A percentile compares a stretch with the other conserved stretches of the same genome.
Conservation (phyloP, 169 alveolate species). For the Toxoplasma gondii region DNA sequence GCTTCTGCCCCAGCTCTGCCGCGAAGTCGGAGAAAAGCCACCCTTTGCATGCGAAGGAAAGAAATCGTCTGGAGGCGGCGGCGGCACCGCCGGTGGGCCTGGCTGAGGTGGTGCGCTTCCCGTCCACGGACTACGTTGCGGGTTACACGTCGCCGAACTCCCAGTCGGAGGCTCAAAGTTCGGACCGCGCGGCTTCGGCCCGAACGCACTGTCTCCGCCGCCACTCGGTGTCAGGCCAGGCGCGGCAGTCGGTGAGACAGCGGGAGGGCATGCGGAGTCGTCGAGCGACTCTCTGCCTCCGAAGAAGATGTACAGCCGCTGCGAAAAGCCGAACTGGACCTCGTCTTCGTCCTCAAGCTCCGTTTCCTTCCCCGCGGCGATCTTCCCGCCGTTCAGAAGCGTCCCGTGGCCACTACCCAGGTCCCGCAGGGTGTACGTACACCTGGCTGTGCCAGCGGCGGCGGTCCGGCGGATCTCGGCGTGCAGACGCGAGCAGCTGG, state of each 20-base stretch:
- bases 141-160: background rate
- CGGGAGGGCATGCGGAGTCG: background rate
- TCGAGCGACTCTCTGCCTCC: background rate
- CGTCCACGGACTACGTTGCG: background rate
- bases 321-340: slow-evolving; percentile 64
- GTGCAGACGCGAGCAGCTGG: slow-evolving; percentile 56
- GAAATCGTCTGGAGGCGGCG: background rate
- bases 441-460: background rate
- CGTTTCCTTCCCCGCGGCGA: slow-evolving; percentile 48
- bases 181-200: too few species aligned
- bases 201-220: too few species aligned
- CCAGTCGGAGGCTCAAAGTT: background rate
- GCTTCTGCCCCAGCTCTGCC: background rate
- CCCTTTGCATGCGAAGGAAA: background rate
- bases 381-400: slow-evolving; percentile 57
- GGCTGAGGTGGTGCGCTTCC: background rate
- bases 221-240: background rate
- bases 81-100: background rate
- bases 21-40: background rate
- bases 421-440: slow-evolving; percentile 58
- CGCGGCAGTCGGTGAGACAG: background rate
- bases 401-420: slow-evolving; percentile 63
- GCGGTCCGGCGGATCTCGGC: slow-evolving; percentile 1
- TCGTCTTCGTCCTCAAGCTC: slow-evolving; percentile 63
- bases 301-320: slow-evolving; percentile 48